phyloP scores from a whole-genome alignment of 805 yeast genomes.

The Lachancea waltii region DNA sequence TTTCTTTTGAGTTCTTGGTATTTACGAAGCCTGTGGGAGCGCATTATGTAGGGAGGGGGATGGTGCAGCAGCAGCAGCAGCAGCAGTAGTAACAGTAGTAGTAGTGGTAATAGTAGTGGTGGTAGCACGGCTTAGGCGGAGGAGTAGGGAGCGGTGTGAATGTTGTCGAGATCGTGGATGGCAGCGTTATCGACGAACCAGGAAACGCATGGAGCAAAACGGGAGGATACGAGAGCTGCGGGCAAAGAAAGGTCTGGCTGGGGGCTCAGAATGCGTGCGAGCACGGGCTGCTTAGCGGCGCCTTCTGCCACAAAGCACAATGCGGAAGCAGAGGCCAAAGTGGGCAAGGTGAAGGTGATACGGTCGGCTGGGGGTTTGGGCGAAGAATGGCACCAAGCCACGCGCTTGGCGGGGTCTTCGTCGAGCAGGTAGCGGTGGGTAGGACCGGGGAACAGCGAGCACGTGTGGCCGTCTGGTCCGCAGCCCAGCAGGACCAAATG shows the following conservation, averaged over 20 bases:
- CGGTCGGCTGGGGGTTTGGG: slow-evolving; percentile 95
- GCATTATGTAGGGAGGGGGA: too few relatives aligned
- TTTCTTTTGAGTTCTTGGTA: too few relatives aligned
- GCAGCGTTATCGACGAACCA: slow-evolving; percentile 90
- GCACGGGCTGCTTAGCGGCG: slow-evolving; percentile 66
- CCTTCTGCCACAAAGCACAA: slow-evolving; percentile 90
- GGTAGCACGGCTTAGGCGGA: background rate
- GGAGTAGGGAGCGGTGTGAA: too few relatives aligned
- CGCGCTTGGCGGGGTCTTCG: slow-evolving; percentile 41
- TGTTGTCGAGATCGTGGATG: slow-evolving; percentile 29
- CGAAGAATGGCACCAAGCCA: slow-evolving; percentile 68
- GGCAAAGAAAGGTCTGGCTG: slow-evolving; percentile 48
- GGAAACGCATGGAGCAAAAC: slow-evolving; percentile 46
- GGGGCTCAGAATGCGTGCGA: slow-evolving; percentile 61
- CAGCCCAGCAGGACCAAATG: slow-evolving; percentile 79
- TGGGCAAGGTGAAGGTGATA: slow-evolving; percentile 81
- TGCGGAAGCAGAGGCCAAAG: slow-evolving; percentile 40
- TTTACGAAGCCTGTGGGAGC: too few relatives aligned
- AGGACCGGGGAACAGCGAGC: slow-evolving; percentile 79
- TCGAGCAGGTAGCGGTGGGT: slow-evolving; percentile 48
- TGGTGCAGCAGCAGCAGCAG: too few relatives aligned
- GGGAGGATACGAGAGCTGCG: slow-evolving; percentile 62
- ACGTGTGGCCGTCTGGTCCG: slow-evolving; percentile 96
- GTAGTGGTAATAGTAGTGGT: background rate
- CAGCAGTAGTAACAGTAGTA: background rate